Base-by-base conservation (phyloP, 495 filamentous ascomycete genomes). In the Penicillium flavigenum region DNA sequence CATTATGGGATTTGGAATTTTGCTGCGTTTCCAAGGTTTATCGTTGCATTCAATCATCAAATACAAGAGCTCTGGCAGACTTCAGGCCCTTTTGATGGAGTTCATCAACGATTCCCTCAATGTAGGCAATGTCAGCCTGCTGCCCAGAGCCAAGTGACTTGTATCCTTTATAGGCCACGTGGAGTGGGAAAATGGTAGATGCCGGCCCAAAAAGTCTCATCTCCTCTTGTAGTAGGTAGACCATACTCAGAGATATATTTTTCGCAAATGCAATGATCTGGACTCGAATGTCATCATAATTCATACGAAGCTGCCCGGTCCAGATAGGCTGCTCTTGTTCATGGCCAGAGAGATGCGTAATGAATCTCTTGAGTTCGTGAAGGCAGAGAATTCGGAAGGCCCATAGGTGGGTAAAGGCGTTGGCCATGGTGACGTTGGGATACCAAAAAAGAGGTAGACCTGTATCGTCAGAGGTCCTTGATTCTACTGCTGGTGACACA, bases 121-220 rank as follows among this genome's bases (percentile, higher is more conserved):
- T 3, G 22, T 50, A 50, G 4, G 20, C 14, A 19, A 50, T 16
- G 5, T 50, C 47, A 14, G 4, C 7, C 31, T 22, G 34, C 1
- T 38, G 12, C 31, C 10, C 7, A 11, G n/a, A 14, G 5, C 14
- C 36, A 5, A 16, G 17, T 17, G 9, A 10, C 2, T 11, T 50
- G 31, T 36, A 32, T 31, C 47, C 27, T 20, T 53, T 29, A 11
- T 58, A 58, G 10, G 61, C 64, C 4, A 54, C 41, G 27, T 48
- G 38, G 5, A 62, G 52, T 1, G 74, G 72, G 4, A 76, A 59
- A 0, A 68, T 46, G 0, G 70, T 58, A 1, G 73, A 76, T n/a
- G 67, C 65, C 16, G 71, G 69, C 2, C 75, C 72, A 53, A 73
- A 78, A 14, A 78, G 54, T 44, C 61, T 72, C 72, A 78, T 75